Base-by-base conservation (phyloP, 768 basidiomycete species). In the Lactifluus hygrophoroides region DNA sequence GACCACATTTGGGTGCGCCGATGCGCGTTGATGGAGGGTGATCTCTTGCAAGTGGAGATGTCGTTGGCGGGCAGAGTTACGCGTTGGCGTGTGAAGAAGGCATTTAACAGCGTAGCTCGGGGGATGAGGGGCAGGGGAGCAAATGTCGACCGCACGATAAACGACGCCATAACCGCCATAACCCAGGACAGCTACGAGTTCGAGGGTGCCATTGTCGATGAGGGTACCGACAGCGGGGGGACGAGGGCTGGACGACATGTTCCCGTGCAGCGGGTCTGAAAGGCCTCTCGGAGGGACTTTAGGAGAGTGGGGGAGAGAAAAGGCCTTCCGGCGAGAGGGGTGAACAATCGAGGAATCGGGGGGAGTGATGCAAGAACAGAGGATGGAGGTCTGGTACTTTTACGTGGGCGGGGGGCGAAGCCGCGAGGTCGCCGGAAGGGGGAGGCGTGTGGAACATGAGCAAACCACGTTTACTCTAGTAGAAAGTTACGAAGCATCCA, bases 91-190 rank as follows among this genome's bases (percentile, higher is more conserved):
- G 66, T 81, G 83, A 38, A 83, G 77, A 51, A 94, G 84, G 70
- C 93, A 97, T 74, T 98, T 97, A 66, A 98, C 93, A 58, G 94
- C 93, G 71, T 82, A 93, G 55, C 83, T 85, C 63, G 76, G 74
- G 38, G 76, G 72, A 64, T 79, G 74, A 52, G 68, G 75, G 46
- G 66, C 65, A 32, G 32, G 16, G 13, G 64, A 53, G 55, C 64
- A 68, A 13, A 74, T 71, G 68, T 89, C 88, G 58, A 88, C 76
- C 25, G 91, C 94, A 56, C 89, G 87, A 71, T 95, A 96, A 11
- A 97, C 95, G 65, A 94, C 85, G 54, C 95, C 95, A 69, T 96
- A 98, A 23, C 94, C 94, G 13, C 95, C 95, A 34, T 88, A 82
- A 35, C 95, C 95, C 50, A 98, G 82, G 62, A 94, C 80, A 66